phyloP scores from a whole-genome alignment of 805 yeast species.

The Metschnikowia gelsemii region DNA sequence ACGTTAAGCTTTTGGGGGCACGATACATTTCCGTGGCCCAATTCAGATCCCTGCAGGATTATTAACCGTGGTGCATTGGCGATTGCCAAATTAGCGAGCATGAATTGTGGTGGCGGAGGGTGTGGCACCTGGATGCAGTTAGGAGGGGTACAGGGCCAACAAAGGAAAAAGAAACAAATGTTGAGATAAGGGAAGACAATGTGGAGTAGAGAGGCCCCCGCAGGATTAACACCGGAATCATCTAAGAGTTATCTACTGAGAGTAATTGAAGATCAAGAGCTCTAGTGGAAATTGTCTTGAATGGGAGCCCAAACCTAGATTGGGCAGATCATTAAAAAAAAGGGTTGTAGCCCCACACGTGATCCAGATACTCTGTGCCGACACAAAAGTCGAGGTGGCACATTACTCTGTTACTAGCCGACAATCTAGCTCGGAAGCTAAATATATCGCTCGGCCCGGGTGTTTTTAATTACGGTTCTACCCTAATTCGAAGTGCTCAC shows the following conservation, averaged over 20 bases:
- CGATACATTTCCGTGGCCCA: conserved; percentile 2
- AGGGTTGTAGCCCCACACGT: too few species aligned
- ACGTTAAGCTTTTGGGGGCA: neutral
- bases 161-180: neutral
- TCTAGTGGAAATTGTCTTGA: too few species aligned
- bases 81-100: conserved; percentile 7
- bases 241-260: neutral
- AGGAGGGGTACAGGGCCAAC: conserved; percentile 1
- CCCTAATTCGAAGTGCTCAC: too few species aligned
- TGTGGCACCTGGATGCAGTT: conserved; percentile 9
- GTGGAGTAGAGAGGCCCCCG: neutral
- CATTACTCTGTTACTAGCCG: too few species aligned
- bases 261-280: neutral
- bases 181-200: conserved; percentile 1
- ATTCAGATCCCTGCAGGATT: conserved; percentile 9
- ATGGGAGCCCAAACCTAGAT: too few species aligned
- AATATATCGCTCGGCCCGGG: too few species aligned
- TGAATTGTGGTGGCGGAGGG: conserved; percentile 13
- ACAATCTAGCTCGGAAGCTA: too few species aligned
- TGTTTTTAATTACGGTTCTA: too few species aligned
- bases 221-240: neutral
- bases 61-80: conserved; percentile 6
- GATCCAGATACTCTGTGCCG: too few species aligned
- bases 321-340: too few species aligned
- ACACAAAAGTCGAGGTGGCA: too few species aligned